Base-by-base conservation (phyloP, 192 early-diverging fungal species). In the Phlyctochytrium bullatum region DNA sequence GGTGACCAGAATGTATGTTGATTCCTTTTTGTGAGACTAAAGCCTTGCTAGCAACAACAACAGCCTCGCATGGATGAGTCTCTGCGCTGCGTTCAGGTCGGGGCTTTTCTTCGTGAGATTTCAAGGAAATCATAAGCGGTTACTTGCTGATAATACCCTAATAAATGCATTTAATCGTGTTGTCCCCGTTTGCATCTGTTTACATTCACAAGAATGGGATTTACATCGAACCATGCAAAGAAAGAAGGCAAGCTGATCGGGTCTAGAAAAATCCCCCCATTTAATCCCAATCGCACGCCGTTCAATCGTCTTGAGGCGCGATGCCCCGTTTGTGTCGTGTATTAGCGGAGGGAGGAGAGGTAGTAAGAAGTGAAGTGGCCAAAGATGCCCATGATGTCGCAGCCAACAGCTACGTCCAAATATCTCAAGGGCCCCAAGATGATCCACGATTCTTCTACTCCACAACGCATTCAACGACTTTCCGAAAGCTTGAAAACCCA, bases 401-500 rank as follows among this genome's bases (percentile, higher is more conserved):
- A 2, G 71, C 78, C 28, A 64, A 35, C 32, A 65, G 65, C 33
- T 24, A 63, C 27, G 54, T 77, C 25, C 25, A 28, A 10, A 66
- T 67, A 30, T 75, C 75, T 10, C 24, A 40, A 17, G 76, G 76
- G 14, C 73, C 80, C 1, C 36, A 59, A 27, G 66, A 66, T 23
- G 72, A 78, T 63, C 73, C 68, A 1, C 65, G 68, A 1, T 65
- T 59, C 24, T 81, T 81, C 59, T 81, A 81, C 54, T 63, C 47
- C 3, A 81, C 80, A 27, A 64, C 59, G 1, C 72, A 77, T 63
- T 71, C 75, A 34, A 81, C 80, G 32, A 81, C 73, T 0, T 70
- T 76, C 71, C 72, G 70, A 24, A 60, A 34, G n/a, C 20, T 29
- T 27, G n/a, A 52, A n/a, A 29, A 54, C 31, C 32, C 34, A 23